These are phyloP conservation scores for Chlamydomonas sphaeroides DNA, from an alignment of 139 green algal genomes.

Conservation along the genomic window DNA sequence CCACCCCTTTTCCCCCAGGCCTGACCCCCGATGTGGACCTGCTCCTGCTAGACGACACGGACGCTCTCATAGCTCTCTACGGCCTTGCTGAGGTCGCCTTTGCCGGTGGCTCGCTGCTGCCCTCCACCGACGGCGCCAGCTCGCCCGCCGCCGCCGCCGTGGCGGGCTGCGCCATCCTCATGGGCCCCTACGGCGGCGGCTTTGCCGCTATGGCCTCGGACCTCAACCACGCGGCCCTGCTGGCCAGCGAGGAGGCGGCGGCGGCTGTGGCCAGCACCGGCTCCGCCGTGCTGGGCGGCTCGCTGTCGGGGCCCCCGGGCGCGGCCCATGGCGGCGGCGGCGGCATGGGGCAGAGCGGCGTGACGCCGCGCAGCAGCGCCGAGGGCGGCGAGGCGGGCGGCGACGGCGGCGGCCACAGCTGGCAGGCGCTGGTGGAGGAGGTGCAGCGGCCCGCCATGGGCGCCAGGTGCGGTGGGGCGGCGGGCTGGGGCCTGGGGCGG, in stretches of 20 bases:
- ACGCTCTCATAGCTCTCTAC: conserved; percentile 57
- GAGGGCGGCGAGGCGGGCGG: neutral
- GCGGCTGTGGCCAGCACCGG: conserved; percentile 44
- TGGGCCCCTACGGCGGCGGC: conserved; percentile 59
- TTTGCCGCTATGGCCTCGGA: conserved; percentile 62
- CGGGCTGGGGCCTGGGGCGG: too few relatives aligned
- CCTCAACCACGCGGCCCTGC: conserved; percentile 62
- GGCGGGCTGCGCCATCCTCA: conserved; percentile 66
- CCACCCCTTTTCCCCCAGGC: too few relatives aligned
- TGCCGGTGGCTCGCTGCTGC: conserved; percentile 56
- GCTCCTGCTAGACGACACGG: conserved; percentile 59
- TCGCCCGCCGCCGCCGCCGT: conserved; percentile 56
- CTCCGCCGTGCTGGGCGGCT: neutral
- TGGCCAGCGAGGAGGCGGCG: conserved; percentile 54
- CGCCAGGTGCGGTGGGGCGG: neutral
- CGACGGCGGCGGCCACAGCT: neutral
- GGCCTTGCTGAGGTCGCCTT: conserved; percentile 48
- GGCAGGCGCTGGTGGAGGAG: neutral
- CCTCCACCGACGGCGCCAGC: conserved; percentile 29
- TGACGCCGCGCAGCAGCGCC: neutral
- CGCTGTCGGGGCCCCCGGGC: neutral
- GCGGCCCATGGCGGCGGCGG: neutral
- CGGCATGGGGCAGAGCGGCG: neutral
- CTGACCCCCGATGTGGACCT: conserved; percentile 49
- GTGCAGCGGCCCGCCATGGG: neutral